phyloP scores from a whole-genome alignment of 2,329 filamentous ascomycete species.

The Xylariaceae sp. region DNA sequence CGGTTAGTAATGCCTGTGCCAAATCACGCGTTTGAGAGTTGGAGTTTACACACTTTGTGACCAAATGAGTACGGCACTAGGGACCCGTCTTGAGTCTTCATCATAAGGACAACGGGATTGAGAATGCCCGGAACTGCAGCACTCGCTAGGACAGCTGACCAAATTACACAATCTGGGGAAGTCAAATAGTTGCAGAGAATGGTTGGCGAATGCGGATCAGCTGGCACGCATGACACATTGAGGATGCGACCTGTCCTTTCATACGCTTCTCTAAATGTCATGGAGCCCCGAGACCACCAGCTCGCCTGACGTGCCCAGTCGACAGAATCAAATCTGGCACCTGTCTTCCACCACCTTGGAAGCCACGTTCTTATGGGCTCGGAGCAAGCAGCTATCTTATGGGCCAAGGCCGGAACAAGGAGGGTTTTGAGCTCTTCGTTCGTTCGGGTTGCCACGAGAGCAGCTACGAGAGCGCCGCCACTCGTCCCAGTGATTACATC shows the following conservation, averaged over 20 bases:
- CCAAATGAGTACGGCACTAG: conserved; percentile 92
- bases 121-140: conserved; percentile 94
- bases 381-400: conserved; percentile 79
- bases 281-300: conserved; percentile 89
- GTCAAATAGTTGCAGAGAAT: conserved; percentile 96
- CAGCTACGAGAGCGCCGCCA: conserved; percentile 87
- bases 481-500: conserved; percentile 97
- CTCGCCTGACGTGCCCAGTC: conserved; percentile 83
- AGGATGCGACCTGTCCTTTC: conserved; percentile 89
- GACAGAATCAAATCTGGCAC: conserved; percentile 88
- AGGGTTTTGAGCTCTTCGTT: conserved; percentile 85
- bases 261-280: conserved; percentile 94
- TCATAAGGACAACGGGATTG: conserved; percentile 90
- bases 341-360: conserved; percentile 84
- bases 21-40: background rate
- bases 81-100: conserved; percentile 75
- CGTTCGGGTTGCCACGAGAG: conserved; percentile 81
- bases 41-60: conserved; percentile 58
- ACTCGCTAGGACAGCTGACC: conserved; percentile 92
- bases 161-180: conserved; percentile 94
- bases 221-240: conserved; percentile 93
- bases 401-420: conserved; percentile 81
- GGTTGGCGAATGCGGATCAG: conserved; percentile 87
- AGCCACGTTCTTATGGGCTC: conserved; percentile 76
- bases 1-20: too few species aligned